phyloP scores from a whole-genome alignment of 129 eudicot species.

The Saposhnikovia divaricata region DNA sequence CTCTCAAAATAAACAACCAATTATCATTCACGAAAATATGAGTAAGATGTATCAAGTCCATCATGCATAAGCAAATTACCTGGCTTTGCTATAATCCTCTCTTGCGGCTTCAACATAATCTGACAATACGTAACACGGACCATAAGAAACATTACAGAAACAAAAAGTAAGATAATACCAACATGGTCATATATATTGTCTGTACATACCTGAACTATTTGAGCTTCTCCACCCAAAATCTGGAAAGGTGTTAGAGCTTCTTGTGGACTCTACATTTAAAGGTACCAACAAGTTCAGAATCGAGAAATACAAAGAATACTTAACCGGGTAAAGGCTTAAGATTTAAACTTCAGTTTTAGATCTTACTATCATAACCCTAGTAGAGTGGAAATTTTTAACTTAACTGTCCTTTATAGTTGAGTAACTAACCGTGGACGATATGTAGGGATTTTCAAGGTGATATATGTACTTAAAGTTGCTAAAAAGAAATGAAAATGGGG shows the following conservation, averaged over 20 bases:
- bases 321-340: neutral
- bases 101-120: slow-evolving; percentile 99
- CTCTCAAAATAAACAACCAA: neutral
- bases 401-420: neutral
- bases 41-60: neutral
- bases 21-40: neutral
- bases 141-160: neutral
- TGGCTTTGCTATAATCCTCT: slow-evolving; percentile 76
- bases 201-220: slow-evolving; percentile 91
- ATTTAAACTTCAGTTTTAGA: neutral
- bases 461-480: neutral
- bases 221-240: slow-evolving; percentile 97
- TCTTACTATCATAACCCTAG: neutral
- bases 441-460: neutral
- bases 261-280: slow-evolving; percentile 61
- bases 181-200: neutral
- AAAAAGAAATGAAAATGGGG: neutral
- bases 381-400: neutral
- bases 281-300: slow-evolving; percentile 14
- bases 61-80: slow-evolving; percentile 34
- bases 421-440: neutral
- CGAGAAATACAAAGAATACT: neutral
- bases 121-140: slow-evolving; percentile 16
- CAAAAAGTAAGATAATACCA: neutral
- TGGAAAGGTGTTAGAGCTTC: slow-evolving; percentile 93